A percentile compares a stretch with the other conserved stretches of the same genome.
Evolutionary conservation across 805 yeast genomes (phyloP).

Genomic region (Cyberlindnera japonica): DNA sequence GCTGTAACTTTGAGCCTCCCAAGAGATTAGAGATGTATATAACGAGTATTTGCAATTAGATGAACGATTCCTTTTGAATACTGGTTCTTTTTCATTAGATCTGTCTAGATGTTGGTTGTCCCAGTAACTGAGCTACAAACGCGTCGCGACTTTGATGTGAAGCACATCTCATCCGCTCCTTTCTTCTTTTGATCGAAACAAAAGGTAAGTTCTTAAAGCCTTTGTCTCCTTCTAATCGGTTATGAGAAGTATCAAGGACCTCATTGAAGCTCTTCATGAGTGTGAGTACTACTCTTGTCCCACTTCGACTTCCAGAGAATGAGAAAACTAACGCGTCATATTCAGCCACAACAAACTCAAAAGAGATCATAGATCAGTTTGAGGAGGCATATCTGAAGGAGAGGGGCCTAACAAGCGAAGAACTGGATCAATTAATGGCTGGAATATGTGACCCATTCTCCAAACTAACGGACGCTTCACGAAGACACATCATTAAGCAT

Average conservation of each 20-base stretch:
- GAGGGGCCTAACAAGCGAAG: conserved; percentile 10
- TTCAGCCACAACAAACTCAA: background rate
- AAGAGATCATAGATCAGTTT: conserved; percentile 2
- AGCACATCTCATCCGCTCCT: no score
- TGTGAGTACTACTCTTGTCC: background rate
- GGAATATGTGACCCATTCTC: conserved; percentile 11
- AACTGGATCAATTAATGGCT: conserved; percentile 10
- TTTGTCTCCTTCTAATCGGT: no score
- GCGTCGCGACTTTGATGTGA: no score
- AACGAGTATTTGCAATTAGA: background rate
- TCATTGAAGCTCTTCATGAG: background rate
- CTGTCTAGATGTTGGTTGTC: no score
- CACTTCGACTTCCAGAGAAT: background rate
- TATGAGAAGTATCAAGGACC: no score
- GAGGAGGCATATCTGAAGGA: conserved; percentile 2
- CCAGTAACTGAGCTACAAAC: no score
- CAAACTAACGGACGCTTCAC: background rate
- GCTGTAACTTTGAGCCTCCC: conserved; percentile 7
- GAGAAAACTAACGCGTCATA: background rate
- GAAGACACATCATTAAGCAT: conserved; percentile 23
- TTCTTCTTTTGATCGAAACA: no score
- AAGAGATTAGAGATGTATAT: background rate
- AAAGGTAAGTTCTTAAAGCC: no score
- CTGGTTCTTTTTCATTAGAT: no score
- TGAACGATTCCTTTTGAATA: no score